These are phyloP conservation scores for Phytophthora citrophthora DNA, from an alignment of 352 stramenopile species.

Conservation along the genomic window DNA sequence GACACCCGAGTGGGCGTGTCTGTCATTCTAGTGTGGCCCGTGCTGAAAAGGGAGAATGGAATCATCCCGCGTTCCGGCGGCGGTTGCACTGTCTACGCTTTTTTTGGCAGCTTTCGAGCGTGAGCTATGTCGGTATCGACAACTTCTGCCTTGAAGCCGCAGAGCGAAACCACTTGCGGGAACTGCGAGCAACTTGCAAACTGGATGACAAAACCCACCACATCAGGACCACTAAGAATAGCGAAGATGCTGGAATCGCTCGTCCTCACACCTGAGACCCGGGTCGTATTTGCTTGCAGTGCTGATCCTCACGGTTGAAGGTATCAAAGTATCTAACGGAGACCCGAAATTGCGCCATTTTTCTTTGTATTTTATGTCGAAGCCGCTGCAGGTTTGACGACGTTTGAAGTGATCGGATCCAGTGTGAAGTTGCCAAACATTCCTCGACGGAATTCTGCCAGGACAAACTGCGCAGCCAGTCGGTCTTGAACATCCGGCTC, in stretches of 20 bases:
- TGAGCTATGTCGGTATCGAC: conserved; percentile 7
- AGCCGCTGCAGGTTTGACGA: conserved; percentile 14
- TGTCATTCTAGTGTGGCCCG: conserved; percentile 78
- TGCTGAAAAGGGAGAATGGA: conserved; percentile 78
- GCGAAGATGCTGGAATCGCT: conserved; percentile 2
- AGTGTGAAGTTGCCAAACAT: conserved; percentile 88
- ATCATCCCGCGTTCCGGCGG: conserved; percentile 50
- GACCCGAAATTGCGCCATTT: conserved; percentile 8
- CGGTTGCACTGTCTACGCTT: conserved; percentile 26
- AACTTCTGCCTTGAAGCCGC: neutral
- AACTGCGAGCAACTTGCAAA: conserved; percentile 35
- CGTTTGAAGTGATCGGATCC: conserved; percentile 48
- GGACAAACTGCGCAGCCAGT: conserved; percentile 72
- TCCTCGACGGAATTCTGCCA: conserved; percentile 79
- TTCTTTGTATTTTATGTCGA: conserved; percentile 27
- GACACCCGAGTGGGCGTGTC: conserved; percentile 56
- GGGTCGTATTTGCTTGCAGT: conserved; percentile 1
- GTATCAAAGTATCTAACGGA: neutral
- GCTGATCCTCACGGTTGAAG: conserved; percentile 18
- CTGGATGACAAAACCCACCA: conserved; percentile 7
- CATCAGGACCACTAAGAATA: conserved; percentile 27
- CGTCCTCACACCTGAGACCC: conserved; percentile 31
- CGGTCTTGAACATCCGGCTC: conserved; percentile 70
- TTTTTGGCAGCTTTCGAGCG: conserved; percentile 9
- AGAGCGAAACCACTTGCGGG: conserved; percentile 10